A percentile compares a stretch with the other conserved stretches of the same genome.
phyloP scores from a whole-genome alignment of 2,329 filamentous ascomycete species.

The Cordyceps javanica region DNA sequence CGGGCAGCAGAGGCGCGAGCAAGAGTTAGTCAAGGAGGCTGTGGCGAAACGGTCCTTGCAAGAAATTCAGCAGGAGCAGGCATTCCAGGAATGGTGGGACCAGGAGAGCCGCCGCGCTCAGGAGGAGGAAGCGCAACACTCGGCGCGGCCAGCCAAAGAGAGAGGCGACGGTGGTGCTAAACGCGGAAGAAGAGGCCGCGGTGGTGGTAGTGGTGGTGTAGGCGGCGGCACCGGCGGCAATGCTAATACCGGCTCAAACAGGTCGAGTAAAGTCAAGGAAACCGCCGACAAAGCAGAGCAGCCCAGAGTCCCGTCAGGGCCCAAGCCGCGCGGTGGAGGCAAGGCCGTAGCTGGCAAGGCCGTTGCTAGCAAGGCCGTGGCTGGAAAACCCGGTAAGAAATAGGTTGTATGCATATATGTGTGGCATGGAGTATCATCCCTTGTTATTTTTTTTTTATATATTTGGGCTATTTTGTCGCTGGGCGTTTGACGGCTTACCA shows the following conservation, averaged over 20 bases:
- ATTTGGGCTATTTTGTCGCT: too few relatives aligned
- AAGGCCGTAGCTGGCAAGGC: not conserved
- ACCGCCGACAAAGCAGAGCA: not conserved
- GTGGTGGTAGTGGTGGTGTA: slow-evolving; percentile 17
- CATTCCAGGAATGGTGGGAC: slow-evolving; percentile 96
- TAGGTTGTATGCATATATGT: not conserved
- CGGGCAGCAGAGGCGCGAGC: slow-evolving; percentile 77
- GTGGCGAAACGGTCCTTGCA: slow-evolving; percentile 82
- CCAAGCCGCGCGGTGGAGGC: not conserved
- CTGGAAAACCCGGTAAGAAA: not conserved
- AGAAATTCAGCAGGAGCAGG: slow-evolving; percentile 95
- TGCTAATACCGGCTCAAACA: not conserved
- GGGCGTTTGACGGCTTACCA: not conserved
- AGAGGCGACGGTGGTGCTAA: slow-evolving; percentile 26
- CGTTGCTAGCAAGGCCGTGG: too few relatives aligned
- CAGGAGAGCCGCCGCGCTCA: slow-evolving; percentile 70
- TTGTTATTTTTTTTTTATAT: not conserved
- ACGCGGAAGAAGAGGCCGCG: slow-evolving; percentile 23
- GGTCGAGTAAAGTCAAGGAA: not conserved
- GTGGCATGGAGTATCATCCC: not conserved
- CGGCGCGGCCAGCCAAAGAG: slow-evolving; percentile 37
- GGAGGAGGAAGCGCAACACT: slow-evolving; percentile 48
- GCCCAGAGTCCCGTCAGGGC: not conserved
- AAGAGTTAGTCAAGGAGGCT: slow-evolving; percentile 74
- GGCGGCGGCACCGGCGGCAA: not conserved